These are phyloP conservation scores for Calonectria multiphialidica DNA, from an alignment of 2,329 filamentous ascomycete genomes.

Conservation along the genomic window DNA sequence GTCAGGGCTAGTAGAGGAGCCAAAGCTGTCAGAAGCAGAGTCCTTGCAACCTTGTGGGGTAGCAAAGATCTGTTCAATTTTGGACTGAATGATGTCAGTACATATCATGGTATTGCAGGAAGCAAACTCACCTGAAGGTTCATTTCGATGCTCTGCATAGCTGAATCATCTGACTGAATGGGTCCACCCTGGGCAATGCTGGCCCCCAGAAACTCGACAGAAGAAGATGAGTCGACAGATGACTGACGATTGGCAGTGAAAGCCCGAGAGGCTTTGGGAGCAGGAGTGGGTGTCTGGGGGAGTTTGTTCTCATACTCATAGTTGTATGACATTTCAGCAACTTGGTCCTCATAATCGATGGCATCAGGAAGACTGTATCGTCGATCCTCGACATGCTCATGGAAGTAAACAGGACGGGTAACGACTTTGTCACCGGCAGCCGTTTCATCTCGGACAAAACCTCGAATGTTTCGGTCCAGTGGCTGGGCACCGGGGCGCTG, in stretches of 20 bases:
- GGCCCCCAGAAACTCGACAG: background rate
- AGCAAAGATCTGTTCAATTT: background rate
- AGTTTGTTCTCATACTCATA: background rate
- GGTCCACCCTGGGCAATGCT: background rate
- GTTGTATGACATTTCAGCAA: background rate
- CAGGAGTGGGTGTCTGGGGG: background rate
- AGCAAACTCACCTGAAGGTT: background rate
- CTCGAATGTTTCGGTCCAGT: conserved; percentile 46
- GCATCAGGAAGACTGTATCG: conserved; percentile 47
- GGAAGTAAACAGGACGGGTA: conserved; percentile 47
- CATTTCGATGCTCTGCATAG: background rate
- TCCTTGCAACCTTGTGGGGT: background rate
- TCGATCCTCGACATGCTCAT: conserved; percentile 48
- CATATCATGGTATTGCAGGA: background rate
- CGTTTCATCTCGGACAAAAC: conserved; percentile 45
- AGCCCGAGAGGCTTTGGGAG: background rate
- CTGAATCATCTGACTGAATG: background rate
- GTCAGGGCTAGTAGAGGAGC: background rate
- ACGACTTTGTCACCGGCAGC: conserved; percentile 40
- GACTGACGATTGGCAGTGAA: background rate
- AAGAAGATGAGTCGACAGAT: background rate
- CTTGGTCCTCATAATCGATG: background rate
- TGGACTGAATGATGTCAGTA: background rate
- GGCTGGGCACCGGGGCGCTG: conserved; percentile 40
- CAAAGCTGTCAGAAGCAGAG: background rate